phyloP scores from a whole-genome alignment of 495 filamentous ascomycete species.

The Trichoderma gamsii region DNA sequence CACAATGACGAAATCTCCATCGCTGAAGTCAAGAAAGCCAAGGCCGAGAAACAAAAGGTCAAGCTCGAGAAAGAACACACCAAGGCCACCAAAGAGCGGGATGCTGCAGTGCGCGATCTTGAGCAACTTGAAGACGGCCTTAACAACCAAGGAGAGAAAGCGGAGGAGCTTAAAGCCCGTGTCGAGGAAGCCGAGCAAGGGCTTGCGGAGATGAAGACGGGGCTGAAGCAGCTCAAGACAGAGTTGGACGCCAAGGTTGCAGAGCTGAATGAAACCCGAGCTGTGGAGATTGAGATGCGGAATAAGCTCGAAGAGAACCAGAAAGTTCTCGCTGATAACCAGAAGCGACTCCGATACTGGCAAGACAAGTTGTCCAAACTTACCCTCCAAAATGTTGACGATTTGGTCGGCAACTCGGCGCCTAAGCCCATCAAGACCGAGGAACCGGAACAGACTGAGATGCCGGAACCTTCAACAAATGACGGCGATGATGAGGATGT shows the following conservation, averaged over 20 bases:
- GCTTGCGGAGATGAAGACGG: slow-evolving; percentile 70
- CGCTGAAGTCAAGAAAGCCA: slow-evolving; percentile 77
- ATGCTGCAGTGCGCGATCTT: slow-evolving; percentile 60
- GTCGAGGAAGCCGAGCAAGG: slow-evolving; percentile 85
- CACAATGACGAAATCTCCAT: slow-evolving; percentile 74
- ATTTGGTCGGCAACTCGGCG: slow-evolving; percentile 48
- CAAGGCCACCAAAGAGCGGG: slow-evolving; percentile 70
- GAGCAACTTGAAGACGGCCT: slow-evolving; percentile 71
- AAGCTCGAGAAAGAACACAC: slow-evolving; percentile 79
- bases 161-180: slow-evolving; percentile 61
- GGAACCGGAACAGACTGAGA: slow-evolving; percentile 7
- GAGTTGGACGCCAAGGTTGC: slow-evolving; percentile 82
- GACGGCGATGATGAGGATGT: slow-evolving; percentile 21
- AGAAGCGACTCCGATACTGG: slow-evolving; percentile 80
- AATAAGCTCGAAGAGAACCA: slow-evolving; percentile 96
- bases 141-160: slow-evolving; percentile 64
- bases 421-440: slow-evolving; percentile 21
- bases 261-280: slow-evolving; percentile 84
- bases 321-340: slow-evolving; percentile 79
- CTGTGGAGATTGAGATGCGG: slow-evolving; percentile 93
- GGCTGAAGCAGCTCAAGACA: slow-evolving; percentile 69
- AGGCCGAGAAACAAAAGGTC: slow-evolving; percentile 82
- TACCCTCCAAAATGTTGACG: slow-evolving; percentile 68
- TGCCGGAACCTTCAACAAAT: slow-evolving; percentile 15
- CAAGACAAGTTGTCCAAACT: slow-evolving; percentile 80